These are phyloP conservation scores for Penicillium brevicompactum DNA, from an alignment of 2,329 filamentous ascomycete species.

Conservation along the genomic window DNA sequence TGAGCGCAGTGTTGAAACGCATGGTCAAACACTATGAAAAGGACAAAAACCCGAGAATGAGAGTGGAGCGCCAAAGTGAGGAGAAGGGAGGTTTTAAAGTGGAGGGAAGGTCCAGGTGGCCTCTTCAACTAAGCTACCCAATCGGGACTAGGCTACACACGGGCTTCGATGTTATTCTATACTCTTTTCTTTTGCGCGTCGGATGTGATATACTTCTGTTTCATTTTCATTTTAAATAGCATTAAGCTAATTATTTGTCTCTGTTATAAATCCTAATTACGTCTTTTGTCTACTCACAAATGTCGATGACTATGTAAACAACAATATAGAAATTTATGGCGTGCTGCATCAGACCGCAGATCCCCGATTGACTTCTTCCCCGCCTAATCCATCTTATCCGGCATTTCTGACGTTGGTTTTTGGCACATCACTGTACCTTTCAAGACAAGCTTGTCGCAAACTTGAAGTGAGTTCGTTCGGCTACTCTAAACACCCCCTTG, in stretches of 20 bases:
- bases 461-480: neutral
- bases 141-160: slow-evolving; percentile 26
- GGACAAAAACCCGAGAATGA: slow-evolving; percentile 18
- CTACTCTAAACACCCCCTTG: neutral
- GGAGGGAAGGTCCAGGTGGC: slow-evolving; percentile 45
- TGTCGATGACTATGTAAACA: neutral
- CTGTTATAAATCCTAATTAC: neutral
- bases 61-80: slow-evolving; percentile 18
- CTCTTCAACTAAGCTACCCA: slow-evolving; percentile 38
- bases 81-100: slow-evolving; percentile 33
- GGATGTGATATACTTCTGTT: too few species aligned
- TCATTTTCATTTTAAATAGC: too few species aligned
- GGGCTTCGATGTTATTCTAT: slow-evolving; percentile 10
- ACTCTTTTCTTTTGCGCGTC: neutral
- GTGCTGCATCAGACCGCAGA: neutral
- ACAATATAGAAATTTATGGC: neutral
- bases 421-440: neutral
- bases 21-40: slow-evolving; percentile 53
- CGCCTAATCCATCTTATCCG: neutral
- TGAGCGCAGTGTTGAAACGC: slow-evolving; percentile 81
- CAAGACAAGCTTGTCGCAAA: neutral
- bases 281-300: too few species aligned
- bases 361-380: neutral
- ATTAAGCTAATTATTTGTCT: neutral
- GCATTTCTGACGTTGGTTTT: neutral